These are phyloP conservation scores for Alternaria hordeiaustralica DNA, from an alignment of 2,329 filamentous ascomycete species.

Conservation along the genomic window DNA sequence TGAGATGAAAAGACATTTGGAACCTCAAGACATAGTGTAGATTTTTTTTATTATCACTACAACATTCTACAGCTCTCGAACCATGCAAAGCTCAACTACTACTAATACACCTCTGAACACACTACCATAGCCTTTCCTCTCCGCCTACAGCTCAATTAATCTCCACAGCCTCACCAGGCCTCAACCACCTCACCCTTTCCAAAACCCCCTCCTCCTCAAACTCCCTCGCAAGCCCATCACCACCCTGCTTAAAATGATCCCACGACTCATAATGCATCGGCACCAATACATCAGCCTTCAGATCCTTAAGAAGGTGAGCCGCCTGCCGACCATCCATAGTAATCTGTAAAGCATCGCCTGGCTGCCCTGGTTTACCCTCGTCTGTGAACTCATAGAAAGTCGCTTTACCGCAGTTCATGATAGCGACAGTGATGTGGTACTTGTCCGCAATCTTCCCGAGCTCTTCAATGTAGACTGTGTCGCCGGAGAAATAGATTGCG, in stretches of 20 bases:
- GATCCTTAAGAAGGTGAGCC: neutral
- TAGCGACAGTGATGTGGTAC: neutral
- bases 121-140: too few relatives aligned
- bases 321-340: neutral
- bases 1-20: too few relatives aligned
- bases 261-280: neutral
- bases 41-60: too few relatives aligned
- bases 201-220: neutral
- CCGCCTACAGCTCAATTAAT: neutral
- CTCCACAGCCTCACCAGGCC: neutral
- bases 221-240: neutral
- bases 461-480: conserved; percentile 57
- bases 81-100: neutral
- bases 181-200: neutral
- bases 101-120: neutral
- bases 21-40: too few relatives aligned
- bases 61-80: too few relatives aligned
- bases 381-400: neutral
- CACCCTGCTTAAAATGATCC: neutral
- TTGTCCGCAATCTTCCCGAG: conserved; percentile 5
- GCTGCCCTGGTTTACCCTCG: neutral
- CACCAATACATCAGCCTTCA: neutral
- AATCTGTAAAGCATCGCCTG: neutral
- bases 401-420: neutral
- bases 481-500: conserved; percentile 58